Conservation (phyloP, 1,139 yeast genomes). For the Suhomyces wounanorum region DNA sequence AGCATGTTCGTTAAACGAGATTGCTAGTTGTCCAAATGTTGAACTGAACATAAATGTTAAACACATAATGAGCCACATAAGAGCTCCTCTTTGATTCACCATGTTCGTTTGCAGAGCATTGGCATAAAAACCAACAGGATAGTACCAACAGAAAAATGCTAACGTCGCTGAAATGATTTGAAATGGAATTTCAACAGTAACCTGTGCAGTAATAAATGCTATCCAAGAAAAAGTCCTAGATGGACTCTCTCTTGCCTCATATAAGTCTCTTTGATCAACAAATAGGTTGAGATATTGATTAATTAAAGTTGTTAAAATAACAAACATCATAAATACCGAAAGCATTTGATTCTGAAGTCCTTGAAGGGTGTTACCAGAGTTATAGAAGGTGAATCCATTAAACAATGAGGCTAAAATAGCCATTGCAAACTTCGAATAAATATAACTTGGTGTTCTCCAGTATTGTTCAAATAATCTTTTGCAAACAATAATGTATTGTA, state of each 20-base stretch:
- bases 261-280: conserved; percentile 72
- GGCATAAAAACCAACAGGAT: conserved; percentile 42
- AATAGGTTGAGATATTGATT: conserved; percentile 75
- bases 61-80: conserved; percentile 60
- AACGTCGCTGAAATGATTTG: neutral
- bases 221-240: conserved; percentile 54
- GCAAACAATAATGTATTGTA: conserved; percentile 55
- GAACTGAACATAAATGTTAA: conserved; percentile 61
- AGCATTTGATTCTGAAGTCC: conserved; percentile 63
- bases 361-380: conserved; percentile 59
- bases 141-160: conserved; percentile 11
- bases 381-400: conserved; percentile 75
- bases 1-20: conserved; percentile 64
- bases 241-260: conserved; percentile 70
- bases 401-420: conserved; percentile 54
- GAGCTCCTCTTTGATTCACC: conserved; percentile 55
- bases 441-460: conserved; percentile 73
- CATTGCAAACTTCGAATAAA: conserved; percentile 65
- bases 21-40: conserved; percentile 64
- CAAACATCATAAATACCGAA: conserved; percentile 55
- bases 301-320: conserved; percentile 52
- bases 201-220: conserved; percentile 30
- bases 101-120: conserved; percentile 33
- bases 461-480: conserved; percentile 61
- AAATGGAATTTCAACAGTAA: neutral